phyloP scores from a whole-genome alignment of 1,284 basidiomycete genomes.

The Pascua sp. region DNA sequence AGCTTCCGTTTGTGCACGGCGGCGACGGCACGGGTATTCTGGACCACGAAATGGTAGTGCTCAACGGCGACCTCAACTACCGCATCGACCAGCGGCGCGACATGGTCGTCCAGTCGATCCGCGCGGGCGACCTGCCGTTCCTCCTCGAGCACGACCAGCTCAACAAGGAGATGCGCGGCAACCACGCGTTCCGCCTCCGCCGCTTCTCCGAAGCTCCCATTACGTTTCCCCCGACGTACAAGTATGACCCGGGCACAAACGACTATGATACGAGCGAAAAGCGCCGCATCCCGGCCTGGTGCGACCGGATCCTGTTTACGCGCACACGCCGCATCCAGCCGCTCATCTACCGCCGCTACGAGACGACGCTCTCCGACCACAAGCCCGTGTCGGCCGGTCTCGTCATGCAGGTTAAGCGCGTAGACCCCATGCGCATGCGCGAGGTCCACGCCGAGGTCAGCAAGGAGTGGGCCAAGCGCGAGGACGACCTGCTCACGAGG shows the following conservation, averaged over 20 bases:
- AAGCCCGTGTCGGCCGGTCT: conserved; percentile 80
- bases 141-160: conserved; percentile 84
- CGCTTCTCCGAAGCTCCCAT: conserved; percentile 78
- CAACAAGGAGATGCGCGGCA: conserved; percentile 76
- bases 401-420: conserved; percentile 65
- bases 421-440: conserved; percentile 60
- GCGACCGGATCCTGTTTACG: conserved; percentile 82
- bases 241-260: conserved; percentile 76
- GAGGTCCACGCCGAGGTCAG: conserved; percentile 58
- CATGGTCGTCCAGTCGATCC: conserved; percentile 66
- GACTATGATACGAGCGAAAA: conserved; percentile 88
- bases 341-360: conserved; percentile 71
- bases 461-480: conserved; percentile 60
- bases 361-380: conserved; percentile 79
- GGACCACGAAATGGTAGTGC: conserved; percentile 90
- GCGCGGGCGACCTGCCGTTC: conserved; percentile 60
- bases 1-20: conserved; percentile 74
- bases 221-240: conserved; percentile 87
- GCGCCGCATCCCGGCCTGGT: conserved; percentile 87
- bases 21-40: conserved; percentile 91
- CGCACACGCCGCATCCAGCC: conserved; percentile 62
- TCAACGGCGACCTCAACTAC: conserved; percentile 67
- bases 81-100: conserved; percentile 89
- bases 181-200: conserved; percentile 80
- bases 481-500: conserved; percentile 56